Evolutionary conservation across 2,329 filamentous ascomycete species (phyloP), one percentile per base, ranked within the genome.

Genomic region (Penicillium sp.): DNA sequence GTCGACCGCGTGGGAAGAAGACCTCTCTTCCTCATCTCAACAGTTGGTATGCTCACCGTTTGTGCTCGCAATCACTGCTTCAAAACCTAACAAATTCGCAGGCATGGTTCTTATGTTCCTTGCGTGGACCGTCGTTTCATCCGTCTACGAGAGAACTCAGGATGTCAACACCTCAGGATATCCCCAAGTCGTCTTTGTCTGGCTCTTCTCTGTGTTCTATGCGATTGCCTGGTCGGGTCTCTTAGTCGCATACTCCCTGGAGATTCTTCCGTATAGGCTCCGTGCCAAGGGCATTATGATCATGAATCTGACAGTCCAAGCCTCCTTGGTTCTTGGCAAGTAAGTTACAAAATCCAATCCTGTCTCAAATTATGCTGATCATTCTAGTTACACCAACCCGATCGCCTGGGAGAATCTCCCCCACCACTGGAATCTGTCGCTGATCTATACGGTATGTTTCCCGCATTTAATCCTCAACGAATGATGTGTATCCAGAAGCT

Each of bases 301-400:
- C 30, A 62, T 63, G 10, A 64, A 68, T 2, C 46, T 79, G 7
- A 74, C 72, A 7, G 36, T 87, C 18, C 83, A 87, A 68, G 82
- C 82, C 40, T 76, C 84, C 26, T 72, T 87, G 30, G 82, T 84
- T 44, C 77, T 87, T 55, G 81, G 82, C 64, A 82, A 84, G 75
- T 84, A 75, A 59, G 80, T 30, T 20, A 20, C 13, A 2, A 12
- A 4, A 10, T n/a, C 15, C 21, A 15, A n/a, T 13, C 40, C 12
- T n/a, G 23, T 7, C 18, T 40, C 26, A 27, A 24, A 17, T n/a
- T 2, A 40, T 30, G 3, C 45, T 57, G 10, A 56, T 30, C 15
- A 8, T 34, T 7, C n/a, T 36, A 59, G 54, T 27, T 61, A 64
- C 18, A 59, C 62, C 40, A 68, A 67, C 54, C 59, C 61, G 3